phyloP scores from a whole-genome alignment of 306 rosid species.

The Quercus bicolor region DNA sequence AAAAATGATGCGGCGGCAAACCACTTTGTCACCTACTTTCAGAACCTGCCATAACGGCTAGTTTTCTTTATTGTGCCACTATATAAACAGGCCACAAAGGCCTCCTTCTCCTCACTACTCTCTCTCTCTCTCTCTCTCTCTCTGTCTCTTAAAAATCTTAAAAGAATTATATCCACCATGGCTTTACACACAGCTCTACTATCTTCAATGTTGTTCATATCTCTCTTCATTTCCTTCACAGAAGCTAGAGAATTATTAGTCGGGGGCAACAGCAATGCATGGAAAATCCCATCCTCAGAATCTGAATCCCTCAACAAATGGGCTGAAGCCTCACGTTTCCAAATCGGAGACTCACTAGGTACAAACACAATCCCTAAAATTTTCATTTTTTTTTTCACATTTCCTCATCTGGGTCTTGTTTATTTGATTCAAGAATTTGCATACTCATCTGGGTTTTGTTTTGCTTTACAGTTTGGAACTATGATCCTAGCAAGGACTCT shows the following conservation, averaged over 20 bases:
- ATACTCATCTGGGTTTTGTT: neutral
- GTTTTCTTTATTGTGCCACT: neutral
- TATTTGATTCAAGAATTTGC: neutral
- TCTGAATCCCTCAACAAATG: slow-evolving; percentile 26
- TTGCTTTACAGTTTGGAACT: neutral
- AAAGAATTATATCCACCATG: neutral
- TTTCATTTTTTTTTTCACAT: neutral
- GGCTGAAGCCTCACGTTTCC: slow-evolving; percentile 30
- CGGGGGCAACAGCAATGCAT: slow-evolving; percentile 14
- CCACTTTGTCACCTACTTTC: neutral
- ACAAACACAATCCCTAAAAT: slow-evolving; percentile 12
- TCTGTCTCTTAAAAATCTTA: neutral
- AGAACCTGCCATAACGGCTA: neutral
- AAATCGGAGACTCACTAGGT: slow-evolving; percentile 23
- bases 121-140: slow-evolving; percentile 7
- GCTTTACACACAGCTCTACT: neutral
- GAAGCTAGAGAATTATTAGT: slow-evolving; percentile 24
- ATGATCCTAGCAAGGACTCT: neutral
- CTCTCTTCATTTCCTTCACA: neutral
- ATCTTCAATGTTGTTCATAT: neutral
- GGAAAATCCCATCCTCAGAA: slow-evolving; percentile 33
- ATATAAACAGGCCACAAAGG: neutral
- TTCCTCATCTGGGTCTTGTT: neutral
- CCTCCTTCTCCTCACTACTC: neutral
- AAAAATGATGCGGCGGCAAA: neutral